Percentiles rank a stretch among this genome's conserved stretches.
phyloP scores from a whole-genome alignment of 768 basidiomycete genomes.

The Guyanaporus albipodus region DNA sequence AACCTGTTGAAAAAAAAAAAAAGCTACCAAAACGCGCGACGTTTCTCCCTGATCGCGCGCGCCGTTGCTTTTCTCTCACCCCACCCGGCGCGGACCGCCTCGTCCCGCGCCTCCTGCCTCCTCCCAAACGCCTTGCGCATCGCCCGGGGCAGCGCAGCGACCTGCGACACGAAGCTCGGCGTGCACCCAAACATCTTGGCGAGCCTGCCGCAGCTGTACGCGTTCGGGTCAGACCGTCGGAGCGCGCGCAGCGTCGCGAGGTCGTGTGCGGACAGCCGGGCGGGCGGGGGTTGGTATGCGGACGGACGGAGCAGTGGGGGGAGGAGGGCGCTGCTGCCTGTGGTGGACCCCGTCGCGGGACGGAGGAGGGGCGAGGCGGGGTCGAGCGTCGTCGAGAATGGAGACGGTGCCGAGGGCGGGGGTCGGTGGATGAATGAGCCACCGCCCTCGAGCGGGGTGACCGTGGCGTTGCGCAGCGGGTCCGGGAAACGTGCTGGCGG shows the following conservation, averaged over 20 bases:
- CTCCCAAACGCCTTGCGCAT: conserved; percentile 41
- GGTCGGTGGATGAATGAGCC: conserved; percentile 80
- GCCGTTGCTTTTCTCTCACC: conserved; percentile 63
- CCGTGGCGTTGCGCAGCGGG: conserved; percentile 50
- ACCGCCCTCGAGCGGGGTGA: conserved; percentile 48
- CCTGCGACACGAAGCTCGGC: conserved; percentile 56
- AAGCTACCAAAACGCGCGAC: conserved; percentile 66
- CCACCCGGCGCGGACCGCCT: conserved; percentile 53
- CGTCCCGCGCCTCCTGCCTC: conserved; percentile 46
- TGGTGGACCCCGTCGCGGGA: conserved; percentile 29
- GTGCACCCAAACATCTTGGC: conserved; percentile 77
- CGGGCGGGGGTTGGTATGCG: conserved; percentile 29
- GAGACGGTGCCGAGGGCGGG: conserved; percentile 74
- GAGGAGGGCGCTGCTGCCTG: conserved; percentile 33
- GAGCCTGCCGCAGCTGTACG: conserved; percentile 61
- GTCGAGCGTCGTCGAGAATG: conserved; percentile 62
- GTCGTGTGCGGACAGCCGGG: conserved; percentile 47
- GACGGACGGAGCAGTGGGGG: conserved; percentile 49
- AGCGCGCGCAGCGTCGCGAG: conserved; percentile 57
- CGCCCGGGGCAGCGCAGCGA: conserved; percentile 58
- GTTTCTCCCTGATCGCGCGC: conserved; percentile 61
- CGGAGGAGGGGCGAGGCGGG: conserved; percentile 71
- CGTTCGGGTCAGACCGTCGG: conserved; percentile 51
- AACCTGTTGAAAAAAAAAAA: too few relatives aligned
- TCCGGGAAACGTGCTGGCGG: conserved; percentile 56